These are phyloP conservation scores for Emmonsiellopsis sp. DNA, from an alignment of 2,329 filamentous ascomycete genomes.

Conservation along the genomic window DNA sequence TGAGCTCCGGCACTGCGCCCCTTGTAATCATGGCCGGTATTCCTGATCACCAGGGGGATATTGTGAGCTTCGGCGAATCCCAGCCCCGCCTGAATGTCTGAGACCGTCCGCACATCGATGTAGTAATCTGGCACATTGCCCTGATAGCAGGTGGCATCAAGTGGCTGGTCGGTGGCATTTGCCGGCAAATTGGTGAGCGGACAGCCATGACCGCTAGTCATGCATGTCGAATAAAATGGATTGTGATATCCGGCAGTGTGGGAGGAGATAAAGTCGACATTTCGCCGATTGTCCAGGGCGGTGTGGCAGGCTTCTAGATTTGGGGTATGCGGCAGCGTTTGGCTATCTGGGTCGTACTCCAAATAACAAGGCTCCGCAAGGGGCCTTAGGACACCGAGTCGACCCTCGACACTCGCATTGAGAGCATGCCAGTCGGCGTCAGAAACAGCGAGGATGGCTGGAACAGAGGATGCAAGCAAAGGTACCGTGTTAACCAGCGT, in stretches of 20 bases:
- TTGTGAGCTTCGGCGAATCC: constrained; percentile 17
- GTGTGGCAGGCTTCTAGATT: constrained; percentile 2
- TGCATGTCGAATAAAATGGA: not conserved
- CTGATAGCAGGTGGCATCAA: constrained; percentile 16
- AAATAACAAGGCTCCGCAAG: constrained; percentile 4
- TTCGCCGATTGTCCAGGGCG: constrained; percentile 3
- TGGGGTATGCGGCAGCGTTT: not conserved
- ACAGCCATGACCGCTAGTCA: constrained; percentile 2
- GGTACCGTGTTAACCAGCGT: constrained; percentile 1
- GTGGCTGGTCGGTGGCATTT: not conserved
- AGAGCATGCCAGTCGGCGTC: constrained; percentile 2
- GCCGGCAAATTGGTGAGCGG: constrained; percentile 2
- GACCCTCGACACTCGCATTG: constrained; percentile 4
- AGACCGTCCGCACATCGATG: constrained; percentile 14
- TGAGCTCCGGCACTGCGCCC: constrained; percentile 32
- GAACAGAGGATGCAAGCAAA: not conserved
- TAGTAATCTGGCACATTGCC: constrained; percentile 19
- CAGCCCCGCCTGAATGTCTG: constrained; percentile 12
- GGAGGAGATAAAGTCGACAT: constrained; percentile 5
- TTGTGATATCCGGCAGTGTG: constrained; percentile 4
- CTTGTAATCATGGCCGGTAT: constrained; percentile 47
- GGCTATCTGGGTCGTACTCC: not conserved
- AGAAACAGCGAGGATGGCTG: constrained; percentile 1
- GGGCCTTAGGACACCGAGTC: constrained; percentile 1
- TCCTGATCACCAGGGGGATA: constrained; percentile 40